phyloP scores from a whole-genome alignment of 805 yeast genomes.

The Teunomyces lycoperdinae region DNA sequence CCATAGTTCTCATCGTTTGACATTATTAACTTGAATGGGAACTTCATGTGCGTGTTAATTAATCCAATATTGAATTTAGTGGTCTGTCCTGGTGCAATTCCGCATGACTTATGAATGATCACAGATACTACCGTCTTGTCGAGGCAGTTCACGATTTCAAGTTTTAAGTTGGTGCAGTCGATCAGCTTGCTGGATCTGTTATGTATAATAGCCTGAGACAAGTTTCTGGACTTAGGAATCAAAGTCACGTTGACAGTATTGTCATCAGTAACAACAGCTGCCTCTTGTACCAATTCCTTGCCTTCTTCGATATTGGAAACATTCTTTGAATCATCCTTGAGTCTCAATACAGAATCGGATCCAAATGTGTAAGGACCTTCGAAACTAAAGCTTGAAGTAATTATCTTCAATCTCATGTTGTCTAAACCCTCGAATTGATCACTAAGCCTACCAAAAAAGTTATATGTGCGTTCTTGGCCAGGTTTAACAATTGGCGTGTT shows the following conservation, averaged over 20 bases:
- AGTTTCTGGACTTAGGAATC: slow-evolving; percentile 27
- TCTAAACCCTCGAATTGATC: slow-evolving; percentile 13
- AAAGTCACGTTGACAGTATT: slow-evolving; percentile 19
- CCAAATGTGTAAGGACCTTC: slow-evolving; percentile 12
- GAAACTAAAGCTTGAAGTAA: slow-evolving; percentile 13
- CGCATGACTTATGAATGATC: slow-evolving; percentile 29
- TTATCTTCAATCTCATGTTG: slow-evolving; percentile 19
- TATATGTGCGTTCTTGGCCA: slow-evolving; percentile 25
- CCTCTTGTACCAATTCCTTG: neutral
- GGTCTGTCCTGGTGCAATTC: slow-evolving; percentile 28
- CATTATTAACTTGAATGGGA: slow-evolving; percentile 31
- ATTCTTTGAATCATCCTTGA: neutral
- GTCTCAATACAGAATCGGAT: slow-evolving; percentile 1
- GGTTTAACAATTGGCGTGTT: slow-evolving; percentile 24
- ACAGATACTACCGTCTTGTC: slow-evolving; percentile 24
- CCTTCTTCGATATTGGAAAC: neutral
- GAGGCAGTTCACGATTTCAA: slow-evolving; percentile 30
- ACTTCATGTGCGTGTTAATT: slow-evolving; percentile 28
- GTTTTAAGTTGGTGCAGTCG: slow-evolving; percentile 28
- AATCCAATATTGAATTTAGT: slow-evolving; percentile 34
- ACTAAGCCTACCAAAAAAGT: slow-evolving; percentile 17
- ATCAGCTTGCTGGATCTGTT: slow-evolving; percentile 25
- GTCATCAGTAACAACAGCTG: slow-evolving; percentile 6
- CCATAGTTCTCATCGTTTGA: slow-evolving; percentile 18
- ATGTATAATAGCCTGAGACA: slow-evolving; percentile 30